Base-by-base conservation (phyloP, 768 basidiomycete species). In the Saitozyma podzolica region DNA sequence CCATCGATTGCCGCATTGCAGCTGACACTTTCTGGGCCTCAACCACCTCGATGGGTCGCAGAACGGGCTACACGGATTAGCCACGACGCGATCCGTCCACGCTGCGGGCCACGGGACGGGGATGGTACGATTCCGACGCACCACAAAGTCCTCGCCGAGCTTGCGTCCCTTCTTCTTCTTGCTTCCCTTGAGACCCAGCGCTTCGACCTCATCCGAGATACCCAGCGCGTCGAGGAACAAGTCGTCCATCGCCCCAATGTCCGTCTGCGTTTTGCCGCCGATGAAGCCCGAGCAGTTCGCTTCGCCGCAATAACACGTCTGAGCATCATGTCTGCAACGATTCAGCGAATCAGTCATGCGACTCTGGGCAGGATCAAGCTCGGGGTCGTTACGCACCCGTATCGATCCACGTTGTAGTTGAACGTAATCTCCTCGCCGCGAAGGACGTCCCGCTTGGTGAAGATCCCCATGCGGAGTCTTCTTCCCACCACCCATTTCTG, bases 341-440 rank as follows among this genome's bases (percentile, higher is more conserved):
- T 17, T 50, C 17, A 52, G 39, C 54, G 10, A 50, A 17, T 50
- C 17, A 52, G 39, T 59, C 39, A 29, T 5, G 29, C 29, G 29
- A 5, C 2, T 49, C 11, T 37, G 10, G 42, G 14, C 9, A 19
- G 40, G 6, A 48, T 8, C 40, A 42, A 3, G 19, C 40, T 39
- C 41, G n/a, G 10, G 14, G 3, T 16, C 4, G 8, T 11, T 8
- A 82, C 88, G 54, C 63, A 94, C 95, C 95, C 96, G 73, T 99
- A 99, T 61, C 96, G 91, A 80, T 98, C 96, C 47, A 98, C 96
- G 77, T 99, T 99, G 78, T 99, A 99, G 80, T 99, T 98, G 83
- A 98, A 98, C 0, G 96, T 98, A 69, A 97, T 80, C 80, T 97
- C 94, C 74, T 96, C 93, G 65, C 90, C 79, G 75, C 85, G 86